Percentiles rank a stretch among this genome's conserved stretches.
Conservation (phyloP, 352 stramenopile genomes). For the Globisporangium spiculum region DNA sequence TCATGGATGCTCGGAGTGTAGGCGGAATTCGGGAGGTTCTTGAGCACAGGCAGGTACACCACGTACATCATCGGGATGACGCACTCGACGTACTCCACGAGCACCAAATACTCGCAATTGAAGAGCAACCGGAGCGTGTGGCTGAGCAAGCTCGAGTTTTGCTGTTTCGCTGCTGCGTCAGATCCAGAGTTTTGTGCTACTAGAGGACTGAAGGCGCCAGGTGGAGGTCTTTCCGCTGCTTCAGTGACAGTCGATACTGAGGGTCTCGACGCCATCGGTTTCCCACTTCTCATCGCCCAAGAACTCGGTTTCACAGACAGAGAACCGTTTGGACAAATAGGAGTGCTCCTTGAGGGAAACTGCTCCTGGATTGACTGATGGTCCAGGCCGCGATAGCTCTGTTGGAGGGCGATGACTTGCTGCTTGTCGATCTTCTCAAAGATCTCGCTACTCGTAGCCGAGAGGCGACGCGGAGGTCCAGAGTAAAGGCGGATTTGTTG, state of each 20-base stretch:
- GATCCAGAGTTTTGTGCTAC: background rate
- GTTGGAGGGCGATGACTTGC: background rate
- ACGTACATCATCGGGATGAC: constrained; percentile 30
- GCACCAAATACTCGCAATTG: constrained; percentile 29
- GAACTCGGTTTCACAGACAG: no score
- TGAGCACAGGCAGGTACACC: constrained; percentile 24
- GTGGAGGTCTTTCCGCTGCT: background rate
- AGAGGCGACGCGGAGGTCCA: background rate
- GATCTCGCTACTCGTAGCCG: background rate
- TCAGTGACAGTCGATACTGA: no score
- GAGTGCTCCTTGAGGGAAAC: no score
- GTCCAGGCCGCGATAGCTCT: background rate
- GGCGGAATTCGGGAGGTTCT: constrained; percentile 22
- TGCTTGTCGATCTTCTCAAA: background rate
- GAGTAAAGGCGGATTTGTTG: background rate
- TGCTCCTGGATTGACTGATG: background rate
- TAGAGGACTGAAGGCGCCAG: background rate
- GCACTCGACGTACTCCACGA: constrained; percentile 36
- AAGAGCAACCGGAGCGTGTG: constrained; percentile 28
- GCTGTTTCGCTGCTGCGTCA: background rate
- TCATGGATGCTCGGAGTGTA: constrained; percentile 19
- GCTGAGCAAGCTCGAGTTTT: background rate
- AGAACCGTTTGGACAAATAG: no score
- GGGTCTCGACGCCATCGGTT: no score
- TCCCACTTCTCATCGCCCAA: no score